Conservation (phyloP, 2,329 filamentous ascomycete species). For the Ambrosiella cleistominuta region DNA sequence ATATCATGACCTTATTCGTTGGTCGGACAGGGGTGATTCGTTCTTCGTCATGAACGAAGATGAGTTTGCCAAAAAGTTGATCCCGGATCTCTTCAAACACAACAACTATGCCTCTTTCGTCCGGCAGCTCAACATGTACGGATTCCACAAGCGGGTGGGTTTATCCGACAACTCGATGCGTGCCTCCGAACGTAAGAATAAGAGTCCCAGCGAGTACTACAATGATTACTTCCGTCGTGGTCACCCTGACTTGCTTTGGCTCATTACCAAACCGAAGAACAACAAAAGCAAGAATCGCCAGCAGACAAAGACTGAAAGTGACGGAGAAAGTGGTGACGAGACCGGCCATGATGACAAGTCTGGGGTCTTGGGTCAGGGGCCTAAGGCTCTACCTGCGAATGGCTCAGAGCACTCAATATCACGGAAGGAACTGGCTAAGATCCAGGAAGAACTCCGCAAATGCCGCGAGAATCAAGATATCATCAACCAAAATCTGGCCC, state of each 20-base stretch:
- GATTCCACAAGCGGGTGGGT: slow-evolving; percentile 89
- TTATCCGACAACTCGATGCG: slow-evolving; percentile 96
- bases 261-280: slow-evolving; percentile 89
- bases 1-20: slow-evolving; percentile 87
- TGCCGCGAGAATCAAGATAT: slow-evolving; percentile 73
- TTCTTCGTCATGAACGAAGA: slow-evolving; percentile 96
- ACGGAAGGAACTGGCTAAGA: slow-evolving; percentile 56
- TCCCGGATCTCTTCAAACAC: slow-evolving; percentile 97
- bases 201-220: slow-evolving; percentile 94
- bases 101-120: slow-evolving; percentile 97
- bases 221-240: slow-evolving; percentile 93
- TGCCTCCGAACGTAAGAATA: slow-evolving; percentile 89
- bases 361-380: not conserved
- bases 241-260: slow-evolving; percentile 80
- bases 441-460: slow-evolving; percentile 64
- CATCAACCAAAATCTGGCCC: slow-evolving; percentile 60
- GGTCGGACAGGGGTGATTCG: slow-evolving; percentile 91
- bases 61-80: slow-evolving; percentile 91
- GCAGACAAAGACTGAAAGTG: slow-evolving; percentile 45
- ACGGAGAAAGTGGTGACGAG: slow-evolving; percentile 51
- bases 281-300: slow-evolving; percentile 43
- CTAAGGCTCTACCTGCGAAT: slow-evolving; percentile 7
- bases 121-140: slow-evolving; percentile 89
- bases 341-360: slow-evolving; percentile 25
- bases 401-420: slow-evolving; percentile 22